phyloP scores from a whole-genome alignment of 1,284 basidiomycete genomes.

The Cryptococcus depauperatus region DNA sequence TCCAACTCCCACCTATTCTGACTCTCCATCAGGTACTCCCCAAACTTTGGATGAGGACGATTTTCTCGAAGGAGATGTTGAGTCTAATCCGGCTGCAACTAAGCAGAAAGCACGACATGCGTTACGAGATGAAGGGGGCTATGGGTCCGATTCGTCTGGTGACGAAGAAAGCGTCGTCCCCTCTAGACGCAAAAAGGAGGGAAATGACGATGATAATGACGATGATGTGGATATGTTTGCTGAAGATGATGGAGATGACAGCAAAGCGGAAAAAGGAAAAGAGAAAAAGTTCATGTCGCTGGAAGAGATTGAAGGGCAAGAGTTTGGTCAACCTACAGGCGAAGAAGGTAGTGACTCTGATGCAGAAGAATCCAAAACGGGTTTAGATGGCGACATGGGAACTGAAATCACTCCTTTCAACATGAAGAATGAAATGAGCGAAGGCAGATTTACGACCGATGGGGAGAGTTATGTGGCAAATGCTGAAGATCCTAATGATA shows the following conservation, averaged over 20 bases:
- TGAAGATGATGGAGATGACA: conserved; percentile 23
- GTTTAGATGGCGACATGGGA: conserved; percentile 62
- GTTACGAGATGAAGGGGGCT: conserved; percentile 71
- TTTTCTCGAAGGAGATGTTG: conserved; percentile 40
- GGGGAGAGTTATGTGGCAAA: conserved; percentile 73
- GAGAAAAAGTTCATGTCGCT: conserved; percentile 72
- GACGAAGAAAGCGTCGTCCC: conserved; percentile 73
- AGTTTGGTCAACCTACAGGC: conserved; percentile 55
- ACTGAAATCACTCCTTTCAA: conserved; percentile 92
- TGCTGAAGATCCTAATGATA: conserved; percentile 72
- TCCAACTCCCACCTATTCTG: conserved; percentile 42
- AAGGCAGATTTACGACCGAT: conserved; percentile 92
- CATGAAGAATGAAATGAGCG: conserved; percentile 97
- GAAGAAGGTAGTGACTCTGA: conserved; percentile 49
- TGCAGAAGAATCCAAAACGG: background rate
- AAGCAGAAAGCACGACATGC: conserved; percentile 61
- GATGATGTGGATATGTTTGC: conserved; percentile 82
- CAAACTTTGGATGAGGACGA: conserved; percentile 46
- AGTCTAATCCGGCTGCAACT: conserved; percentile 21
- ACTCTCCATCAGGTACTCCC: conserved; percentile 3
- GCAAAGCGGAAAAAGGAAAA: conserved; percentile 43
- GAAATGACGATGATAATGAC: conserved; percentile 48
- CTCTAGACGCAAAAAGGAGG: conserved; percentile 52
- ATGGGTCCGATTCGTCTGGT: conserved; percentile 88
- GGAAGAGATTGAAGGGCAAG: conserved; percentile 92